Evolutionary conservation across 2,329 filamentous ascomycete species (phyloP).

Genomic region (Ophiosphaerella korrae): DNA sequence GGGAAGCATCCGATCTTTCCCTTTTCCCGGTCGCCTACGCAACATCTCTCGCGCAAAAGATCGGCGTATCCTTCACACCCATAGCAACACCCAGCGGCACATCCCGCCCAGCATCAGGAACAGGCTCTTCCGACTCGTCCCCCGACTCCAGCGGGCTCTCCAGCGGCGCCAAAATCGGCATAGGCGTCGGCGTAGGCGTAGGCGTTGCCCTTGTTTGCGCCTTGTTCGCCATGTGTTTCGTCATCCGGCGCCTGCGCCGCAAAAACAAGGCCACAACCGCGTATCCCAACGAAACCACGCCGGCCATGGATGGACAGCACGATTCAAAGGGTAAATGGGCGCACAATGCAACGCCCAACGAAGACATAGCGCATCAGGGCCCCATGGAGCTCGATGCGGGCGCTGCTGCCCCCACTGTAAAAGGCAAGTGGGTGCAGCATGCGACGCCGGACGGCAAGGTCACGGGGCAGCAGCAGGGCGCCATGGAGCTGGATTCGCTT

Average conservation of each 20-base stretch:
- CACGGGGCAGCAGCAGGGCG: too few species aligned
- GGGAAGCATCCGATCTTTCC: conserved; percentile 2
- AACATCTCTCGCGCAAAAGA: conserved; percentile 5
- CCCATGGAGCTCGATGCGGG: too few species aligned
- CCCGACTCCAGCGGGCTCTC: neutral
- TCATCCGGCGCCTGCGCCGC: neutral
- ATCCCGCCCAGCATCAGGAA: neutral
- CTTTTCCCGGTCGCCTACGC: conserved; percentile 6
- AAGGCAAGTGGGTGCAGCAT: too few species aligned
- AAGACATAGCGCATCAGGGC: neutral
- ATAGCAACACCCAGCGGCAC: neutral
- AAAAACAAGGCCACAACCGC: neutral
- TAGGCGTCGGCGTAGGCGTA: conserved; percentile 3
- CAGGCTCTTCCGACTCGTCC: neutral
- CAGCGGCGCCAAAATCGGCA: conserved; percentile 4
- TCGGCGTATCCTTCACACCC: conserved; percentile 5
- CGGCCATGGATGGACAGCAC: neutral
- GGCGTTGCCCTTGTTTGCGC: neutral
- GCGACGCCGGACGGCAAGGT: too few species aligned
- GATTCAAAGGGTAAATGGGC: neutral
- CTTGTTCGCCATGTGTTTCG: neutral
- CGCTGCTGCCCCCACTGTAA: too few species aligned
- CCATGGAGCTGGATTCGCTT: too few species aligned
- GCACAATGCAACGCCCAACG: neutral
- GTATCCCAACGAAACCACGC: conserved; percentile 5